Evolutionary conservation across 2,329 filamentous ascomycete genomes (phyloP), one percentile per base, ranked within the genome.

Genomic region (Claviceps maximensis): DNA sequence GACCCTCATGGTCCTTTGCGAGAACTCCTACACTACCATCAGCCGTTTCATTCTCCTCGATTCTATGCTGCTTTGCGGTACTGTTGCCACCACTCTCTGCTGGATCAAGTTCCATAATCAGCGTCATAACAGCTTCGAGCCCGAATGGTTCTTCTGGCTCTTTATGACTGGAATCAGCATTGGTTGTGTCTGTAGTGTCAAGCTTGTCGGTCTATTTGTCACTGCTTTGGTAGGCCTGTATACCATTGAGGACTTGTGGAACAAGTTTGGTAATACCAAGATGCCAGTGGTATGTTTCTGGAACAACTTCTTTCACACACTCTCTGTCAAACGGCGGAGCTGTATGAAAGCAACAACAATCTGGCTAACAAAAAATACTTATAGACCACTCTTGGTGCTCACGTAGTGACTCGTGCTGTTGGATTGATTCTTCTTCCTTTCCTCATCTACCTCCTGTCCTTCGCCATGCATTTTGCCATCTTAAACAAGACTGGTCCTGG

Each of bases 1-100:
- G 54, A 93, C 90, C 21, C 75, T 97, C 61, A 96, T 96, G 88
- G 90, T 98, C 46, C 82, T 98, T 44, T 98, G 89, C 75, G 93
- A 98, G 71, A 98, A 98, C 76, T 97, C 93, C 50, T 98, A 97
- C 74, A 95, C 93, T 49, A 97, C 94, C 33, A 98, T 98, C 70
- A 96, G 90, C 71, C 83, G 93, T 56, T 98, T 98, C 68, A 97
- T 98, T 63, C 83, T 98, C 25, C 83, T 98, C 62, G 93, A 98
- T 70, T 97, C 93, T 0, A 98, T 98, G 93, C 80, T 98, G 50
- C 80, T 98, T 41, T 97, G 90, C 74, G 96, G 95, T 66, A 98
- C 94, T n/a, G 93, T 97, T 61, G 90, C 89, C 17, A 98, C 93
- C 6, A 87, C 94, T 57, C 82, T 97, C 62, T 97, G 91, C 79